phyloP scores from a whole-genome alignment of 2,329 filamentous ascomycete species.

The Aspergillus sojae region DNA sequence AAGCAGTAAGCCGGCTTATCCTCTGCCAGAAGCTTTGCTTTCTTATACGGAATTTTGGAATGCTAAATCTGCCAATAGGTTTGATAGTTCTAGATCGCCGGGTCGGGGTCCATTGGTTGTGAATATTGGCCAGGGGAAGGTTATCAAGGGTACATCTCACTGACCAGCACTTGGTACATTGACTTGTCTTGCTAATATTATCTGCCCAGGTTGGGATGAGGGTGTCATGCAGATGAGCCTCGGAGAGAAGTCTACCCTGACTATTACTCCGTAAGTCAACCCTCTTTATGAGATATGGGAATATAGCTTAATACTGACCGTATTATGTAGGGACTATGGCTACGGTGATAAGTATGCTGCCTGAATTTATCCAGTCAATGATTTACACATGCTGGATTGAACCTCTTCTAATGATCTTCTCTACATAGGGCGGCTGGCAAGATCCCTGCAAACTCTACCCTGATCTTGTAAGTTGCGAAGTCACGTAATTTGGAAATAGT shows the following conservation, averaged over 20 bases:
- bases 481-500: neutral
- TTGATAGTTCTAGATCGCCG: neutral
- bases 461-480: neutral
- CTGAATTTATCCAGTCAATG: neutral
- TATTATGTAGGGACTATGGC: neutral
- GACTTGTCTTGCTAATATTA: accelerated
- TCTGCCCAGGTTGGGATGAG: neutral
- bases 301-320: neutral
- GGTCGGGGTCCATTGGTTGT: neutral
- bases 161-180: neutral
- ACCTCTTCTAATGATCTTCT: neutral
- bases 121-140: neutral
- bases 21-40: neutral
- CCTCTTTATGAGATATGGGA: neutral
- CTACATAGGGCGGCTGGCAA: neutral
- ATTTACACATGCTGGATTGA: neutral
- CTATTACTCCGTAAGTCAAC: neutral
- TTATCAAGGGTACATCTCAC: neutral
- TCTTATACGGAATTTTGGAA: neutral
- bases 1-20: neutral
- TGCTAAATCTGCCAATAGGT: neutral
- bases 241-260: neutral
- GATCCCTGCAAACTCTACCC: neutral
- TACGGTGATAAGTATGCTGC: neutral
- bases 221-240: neutral